A percentile compares a stretch with the other conserved stretches of the same genome.
These are phyloP conservation scores for Caulochytrium protostelioides DNA, from an alignment of 371 early-diverging fungal genomes.

Conservation along the genomic window DNA sequence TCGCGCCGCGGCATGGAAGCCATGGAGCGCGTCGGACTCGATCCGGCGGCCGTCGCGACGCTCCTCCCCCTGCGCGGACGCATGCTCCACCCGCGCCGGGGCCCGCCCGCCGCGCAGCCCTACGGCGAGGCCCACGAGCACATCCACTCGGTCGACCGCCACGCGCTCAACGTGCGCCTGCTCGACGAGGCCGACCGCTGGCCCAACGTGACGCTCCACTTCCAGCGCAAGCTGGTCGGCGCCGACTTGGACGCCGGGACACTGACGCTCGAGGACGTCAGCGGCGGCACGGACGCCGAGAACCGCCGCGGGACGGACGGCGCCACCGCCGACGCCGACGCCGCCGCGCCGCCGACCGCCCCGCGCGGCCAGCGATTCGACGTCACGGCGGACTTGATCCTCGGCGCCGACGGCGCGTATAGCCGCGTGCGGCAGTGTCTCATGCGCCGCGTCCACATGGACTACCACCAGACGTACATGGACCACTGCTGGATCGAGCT, in stretches of 20 bases:
- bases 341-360: not conserved
- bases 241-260: constrained; percentile 34
- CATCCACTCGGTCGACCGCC: constrained; percentile 85
- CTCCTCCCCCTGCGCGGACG: constrained; percentile 82
- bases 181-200: constrained; percentile 42
- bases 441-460: constrained; percentile 48
- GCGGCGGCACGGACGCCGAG: not conserved
- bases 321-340: constrained; percentile 4
- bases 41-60: constrained; percentile 35
- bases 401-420: constrained; percentile 91
- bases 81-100: constrained; percentile 64
- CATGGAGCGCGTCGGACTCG: constrained; percentile 45
- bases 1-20: constrained; percentile 73
- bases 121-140: too few relatives aligned
- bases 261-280: constrained; percentile 17
- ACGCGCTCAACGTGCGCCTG: constrained; percentile 52
- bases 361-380: not conserved
- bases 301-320: not conserved
- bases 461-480: constrained; percentile 69
- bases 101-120: constrained; percentile 37
- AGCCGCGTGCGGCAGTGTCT: constrained; percentile 53
- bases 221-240: constrained; percentile 33
- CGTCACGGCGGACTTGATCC: constrained; percentile 44
- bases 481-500: constrained; percentile 80
- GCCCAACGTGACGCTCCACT: constrained; percentile 40